Evolutionary conservation across 768 basidiomycete species (phyloP), one percentile per base, ranked within the genome.

Genomic region (Boletus insuetus): DNA sequence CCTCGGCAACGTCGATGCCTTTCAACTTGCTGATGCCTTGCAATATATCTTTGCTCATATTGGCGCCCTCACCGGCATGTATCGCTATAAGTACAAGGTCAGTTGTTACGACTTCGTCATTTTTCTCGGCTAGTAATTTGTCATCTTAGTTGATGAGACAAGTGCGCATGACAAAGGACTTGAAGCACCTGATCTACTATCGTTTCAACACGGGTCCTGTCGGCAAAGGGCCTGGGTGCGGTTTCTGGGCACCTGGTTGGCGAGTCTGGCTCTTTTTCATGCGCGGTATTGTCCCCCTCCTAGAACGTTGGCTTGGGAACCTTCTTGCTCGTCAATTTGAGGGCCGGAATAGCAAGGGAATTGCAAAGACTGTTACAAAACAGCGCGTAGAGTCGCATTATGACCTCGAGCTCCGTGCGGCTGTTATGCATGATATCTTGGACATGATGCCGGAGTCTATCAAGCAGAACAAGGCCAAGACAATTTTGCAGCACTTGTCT

Each of bases 391-490:
- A 99, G 73, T 97, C 94, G 10, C 97, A 99, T 71, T 98, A 95
- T 64, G 97, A 99, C 71, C 80, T 99, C 35, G 97, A 99, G 69
- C 77, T 99, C 42, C 87, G 97, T 51, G 97, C 97, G 0, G 95
- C 97, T 45, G 96, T 99, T 64, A 98, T 99, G 97, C 96, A 98
- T 75, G 96, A 99, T 73, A 98, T 99, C 63, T 79, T 99, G 63
- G 96, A 98, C 77, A 98, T 98, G 96, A 98, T 98, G 96, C 97
- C 97, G 8, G 97, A 98, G 73, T 94, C 91, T 3, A 95, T 98
- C 78, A 95, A 95, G 75, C 94, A 95, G 74, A 99, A 98, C 76
- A 98, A 99, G 78, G 86, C 94, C n/a, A 99, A 99, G 79, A 98
- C 97, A 12, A 98, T 99, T 61, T 68, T 99, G 69, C 97, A 99